phyloP scores from a whole-genome alignment of 2,329 filamentous ascomycete genomes.

The Trichoderma cornu-damae region DNA sequence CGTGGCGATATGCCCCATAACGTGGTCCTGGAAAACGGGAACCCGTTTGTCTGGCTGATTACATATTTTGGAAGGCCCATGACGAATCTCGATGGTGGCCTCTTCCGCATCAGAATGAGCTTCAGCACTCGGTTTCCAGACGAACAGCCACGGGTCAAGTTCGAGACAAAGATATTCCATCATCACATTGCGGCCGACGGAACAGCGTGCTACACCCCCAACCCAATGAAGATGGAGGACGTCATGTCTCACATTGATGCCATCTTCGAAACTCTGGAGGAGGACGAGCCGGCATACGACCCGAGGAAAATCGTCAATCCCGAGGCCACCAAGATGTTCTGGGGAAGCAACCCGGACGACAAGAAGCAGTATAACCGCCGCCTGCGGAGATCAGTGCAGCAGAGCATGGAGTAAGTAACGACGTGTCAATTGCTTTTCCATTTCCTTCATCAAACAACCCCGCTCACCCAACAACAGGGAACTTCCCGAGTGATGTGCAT shows the following conservation, averaged over 20 bases:
- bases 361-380: conserved; percentile 80
- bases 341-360: conserved; percentile 67
- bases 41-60: conserved; percentile 84
- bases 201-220: conserved; percentile 74
- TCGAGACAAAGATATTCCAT: conserved; percentile 81
- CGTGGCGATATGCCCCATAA: conserved; percentile 66
- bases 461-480: conserved; percentile 25
- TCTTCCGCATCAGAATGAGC: conserved; percentile 74
- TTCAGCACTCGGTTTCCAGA: conserved; percentile 84
- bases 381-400: conserved; percentile 70
- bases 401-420: conserved; percentile 54
- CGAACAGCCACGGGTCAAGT: conserved; percentile 77
- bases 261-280: conserved; percentile 76
- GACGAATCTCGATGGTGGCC: conserved; percentile 87
- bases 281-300: conserved; percentile 83
- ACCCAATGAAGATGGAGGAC: conserved; percentile 60
- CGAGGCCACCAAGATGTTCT: conserved; percentile 80
- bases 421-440: too few species aligned
- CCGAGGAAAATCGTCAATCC: conserved; percentile 81
- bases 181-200: conserved; percentile 78
- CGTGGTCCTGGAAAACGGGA: conserved; percentile 69
- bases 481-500: conserved; percentile 29
- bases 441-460: background rate
- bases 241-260: conserved; percentile 77
- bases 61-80: conserved; percentile 89